Base-by-base conservation (phyloP, 352 stramenopile species). In the Phytophthora europaea region DNA sequence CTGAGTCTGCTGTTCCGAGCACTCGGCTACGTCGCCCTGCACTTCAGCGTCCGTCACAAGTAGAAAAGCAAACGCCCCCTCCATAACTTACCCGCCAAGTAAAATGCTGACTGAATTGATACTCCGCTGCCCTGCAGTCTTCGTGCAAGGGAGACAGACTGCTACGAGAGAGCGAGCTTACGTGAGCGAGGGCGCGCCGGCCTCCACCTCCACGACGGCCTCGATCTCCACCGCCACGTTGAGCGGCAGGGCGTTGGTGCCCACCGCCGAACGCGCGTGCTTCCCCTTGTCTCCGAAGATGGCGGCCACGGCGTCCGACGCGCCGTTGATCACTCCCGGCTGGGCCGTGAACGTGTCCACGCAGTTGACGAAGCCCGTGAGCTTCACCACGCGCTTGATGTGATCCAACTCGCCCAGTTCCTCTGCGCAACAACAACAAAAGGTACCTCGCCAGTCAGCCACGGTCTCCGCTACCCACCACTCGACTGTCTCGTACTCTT, bases 211-310 rank as follows among this genome's bases (percentile, higher is more conserved):
- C 31, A 99, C 89, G 72, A 99, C 92, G 61, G 94, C 92, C 82
- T 99, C 97, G 50, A 99, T 93, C 85, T 99, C 97, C 12, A 99
- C 96, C 40, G 94, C 89, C 40, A 99, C 93, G 75, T 98, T 98
- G 36, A 99, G 78, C 22, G 97, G 97, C 59, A 99, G 79, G 18
- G 95, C 93, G 75, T 98, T 99, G 12, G 96, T 98, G 61, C 97
- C 97, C 61, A 99, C 96, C 33, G 97, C 97, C 70, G 92, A 98
- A 60, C 97, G 85, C 18, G 96, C 90, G 73, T 97, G 91, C 34
- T 91, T 81, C 31, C 91, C 91, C 73, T 93, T 94, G 56, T 95
- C 85, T 50, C 87, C 83, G 69, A 98, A 97, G 45, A 98, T 85
- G 70, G 97, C 87, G 64, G 84, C 78, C 55, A 94, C 89, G 0